Evolutionary conservation across 352 stramenopile genomes (phyloP).

Genomic region (Thraustochytrium striatum): DNA sequence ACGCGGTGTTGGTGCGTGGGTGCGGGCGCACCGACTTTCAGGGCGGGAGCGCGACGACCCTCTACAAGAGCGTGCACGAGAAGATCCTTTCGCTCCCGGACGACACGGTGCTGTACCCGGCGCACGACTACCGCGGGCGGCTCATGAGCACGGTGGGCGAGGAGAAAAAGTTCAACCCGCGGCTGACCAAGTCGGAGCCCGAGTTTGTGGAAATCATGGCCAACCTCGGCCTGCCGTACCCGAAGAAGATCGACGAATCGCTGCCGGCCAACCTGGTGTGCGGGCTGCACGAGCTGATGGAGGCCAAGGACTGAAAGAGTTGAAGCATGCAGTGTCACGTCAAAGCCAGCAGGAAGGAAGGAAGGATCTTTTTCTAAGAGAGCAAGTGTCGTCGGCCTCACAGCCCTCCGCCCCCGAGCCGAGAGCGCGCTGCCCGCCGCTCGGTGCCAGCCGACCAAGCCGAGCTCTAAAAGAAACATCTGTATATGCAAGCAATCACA

Average conservation of each 20-base stretch:
- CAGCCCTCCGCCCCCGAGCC: too few relatives aligned
- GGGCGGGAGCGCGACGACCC: constrained; percentile 53
- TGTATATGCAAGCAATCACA: too few relatives aligned
- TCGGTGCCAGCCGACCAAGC: too few relatives aligned
- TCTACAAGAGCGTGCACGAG: constrained; percentile 59
- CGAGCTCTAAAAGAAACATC: too few relatives aligned
- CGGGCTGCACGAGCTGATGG: constrained; percentile 56
- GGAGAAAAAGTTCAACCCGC: constrained; percentile 60
- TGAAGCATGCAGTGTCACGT: too few relatives aligned
- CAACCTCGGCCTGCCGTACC: constrained; percentile 67
- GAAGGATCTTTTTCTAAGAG: too few relatives aligned
- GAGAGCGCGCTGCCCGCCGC: too few relatives aligned
- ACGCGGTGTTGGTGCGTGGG: constrained; percentile 59
- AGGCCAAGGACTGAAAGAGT: not conserved
- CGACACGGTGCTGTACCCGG: constrained; percentile 57
- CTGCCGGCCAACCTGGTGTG: constrained; percentile 67
- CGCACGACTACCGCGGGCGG: constrained; percentile 59
- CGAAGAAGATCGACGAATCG: constrained; percentile 68
- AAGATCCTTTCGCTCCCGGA: constrained; percentile 63
- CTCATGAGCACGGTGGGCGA: constrained; percentile 52
- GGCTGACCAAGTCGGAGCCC: constrained; percentile 59
- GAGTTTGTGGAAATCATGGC: constrained; percentile 63
- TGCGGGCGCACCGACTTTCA: constrained; percentile 61
- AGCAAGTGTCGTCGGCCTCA: too few relatives aligned
- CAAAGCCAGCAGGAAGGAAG: too few relatives aligned